These are phyloP conservation scores for Aeminium ludgeri DNA, from an alignment of 495 filamentous ascomycete species.

Conservation along the genomic window DNA sequence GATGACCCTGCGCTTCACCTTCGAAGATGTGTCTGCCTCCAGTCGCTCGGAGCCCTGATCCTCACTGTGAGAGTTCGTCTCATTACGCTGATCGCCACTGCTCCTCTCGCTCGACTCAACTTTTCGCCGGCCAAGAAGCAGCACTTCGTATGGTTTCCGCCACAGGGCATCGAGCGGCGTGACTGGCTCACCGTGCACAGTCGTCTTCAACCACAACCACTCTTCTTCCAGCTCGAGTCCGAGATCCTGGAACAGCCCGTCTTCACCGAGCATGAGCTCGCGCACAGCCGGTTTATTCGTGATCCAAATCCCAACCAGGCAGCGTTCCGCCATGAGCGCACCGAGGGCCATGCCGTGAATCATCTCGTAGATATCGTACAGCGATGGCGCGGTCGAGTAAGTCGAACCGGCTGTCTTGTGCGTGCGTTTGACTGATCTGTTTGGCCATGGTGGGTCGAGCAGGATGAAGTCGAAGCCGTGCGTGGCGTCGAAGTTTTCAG, in stretches of 20 bases:
- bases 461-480: conserved; percentile 59
- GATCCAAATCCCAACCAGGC: conserved; percentile 65
- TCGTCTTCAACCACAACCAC: conserved; percentile 88
- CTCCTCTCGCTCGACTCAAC: too few relatives aligned
- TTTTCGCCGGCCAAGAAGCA: conserved; percentile 46
- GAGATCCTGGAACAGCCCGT: conserved; percentile 42
- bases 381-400: conserved; percentile 40
- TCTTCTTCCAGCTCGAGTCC: conserved; percentile 54
- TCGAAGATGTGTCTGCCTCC: background rate
- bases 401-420: conserved; percentile 23
- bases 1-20: conserved; percentile 40
- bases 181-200: conserved; percentile 50
- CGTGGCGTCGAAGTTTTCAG: conserved; percentile 13
- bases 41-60: too few relatives aligned
- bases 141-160: conserved; percentile 74
- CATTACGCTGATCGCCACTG: too few relatives aligned
- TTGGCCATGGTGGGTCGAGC: conserved; percentile 89
- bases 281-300: conserved; percentile 57
- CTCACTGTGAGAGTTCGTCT: too few relatives aligned
- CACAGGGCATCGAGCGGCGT: conserved; percentile 48
- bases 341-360: conserved; percentile 38
- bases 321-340: conserved; percentile 35
- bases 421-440: conserved; percentile 63
- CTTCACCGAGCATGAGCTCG: conserved; percentile 38
- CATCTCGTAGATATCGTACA: conserved; percentile 25